These are phyloP conservation scores for Suhomyces atakaporum DNA, from an alignment of 1,139 yeast genomes.

Conservation along the genomic window DNA sequence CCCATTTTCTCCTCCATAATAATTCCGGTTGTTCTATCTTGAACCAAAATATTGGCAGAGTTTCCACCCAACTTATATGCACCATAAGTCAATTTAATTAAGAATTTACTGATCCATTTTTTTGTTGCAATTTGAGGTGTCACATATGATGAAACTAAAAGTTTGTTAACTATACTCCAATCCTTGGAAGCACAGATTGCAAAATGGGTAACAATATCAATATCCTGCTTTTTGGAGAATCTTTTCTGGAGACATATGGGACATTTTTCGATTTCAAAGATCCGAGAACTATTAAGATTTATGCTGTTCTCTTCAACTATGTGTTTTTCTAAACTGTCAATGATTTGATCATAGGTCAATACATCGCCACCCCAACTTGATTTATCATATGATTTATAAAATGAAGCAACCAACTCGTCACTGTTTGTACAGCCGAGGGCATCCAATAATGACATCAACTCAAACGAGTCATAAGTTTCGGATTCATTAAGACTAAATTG, in stretches of 20 bases:
- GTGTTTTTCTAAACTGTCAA: slow-evolving; percentile 52
- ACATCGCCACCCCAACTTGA: slow-evolving; percentile 58
- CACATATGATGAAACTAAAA: slow-evolving; percentile 70
- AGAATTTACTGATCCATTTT: slow-evolving; percentile 82
- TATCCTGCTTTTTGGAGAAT: slow-evolving; percentile 54
- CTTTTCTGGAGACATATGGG: slow-evolving; percentile 75
- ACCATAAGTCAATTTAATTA: slow-evolving; percentile 86
- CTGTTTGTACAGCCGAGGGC: slow-evolving; percentile 61
- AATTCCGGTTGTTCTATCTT: slow-evolving; percentile 85
- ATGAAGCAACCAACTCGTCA: slow-evolving; percentile 45
- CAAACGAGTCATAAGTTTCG: slow-evolving; percentile 50
- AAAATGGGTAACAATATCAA: slow-evolving; percentile 79
- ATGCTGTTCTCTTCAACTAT: slow-evolving; percentile 21
- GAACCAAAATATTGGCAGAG: slow-evolving; percentile 91
- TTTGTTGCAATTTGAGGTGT: slow-evolving; percentile 82
- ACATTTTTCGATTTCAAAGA: slow-evolving; percentile 65
- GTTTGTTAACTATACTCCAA: slow-evolving; percentile 68
- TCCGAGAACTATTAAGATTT: slow-evolving; percentile 23
- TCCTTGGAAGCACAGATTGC: slow-evolving; percentile 84
- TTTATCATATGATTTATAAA: slow-evolving; percentile 46
- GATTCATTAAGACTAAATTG: slow-evolving; percentile 51
- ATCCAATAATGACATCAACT: slow-evolving; percentile 59
- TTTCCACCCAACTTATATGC: slow-evolving; percentile 84
- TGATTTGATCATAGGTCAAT: slow-evolving; percentile 57
- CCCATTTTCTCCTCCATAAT: slow-evolving; percentile 92